Base-by-base conservation (phyloP, 345 rosid genomes). In the Hevea brasiliensis region DNA sequence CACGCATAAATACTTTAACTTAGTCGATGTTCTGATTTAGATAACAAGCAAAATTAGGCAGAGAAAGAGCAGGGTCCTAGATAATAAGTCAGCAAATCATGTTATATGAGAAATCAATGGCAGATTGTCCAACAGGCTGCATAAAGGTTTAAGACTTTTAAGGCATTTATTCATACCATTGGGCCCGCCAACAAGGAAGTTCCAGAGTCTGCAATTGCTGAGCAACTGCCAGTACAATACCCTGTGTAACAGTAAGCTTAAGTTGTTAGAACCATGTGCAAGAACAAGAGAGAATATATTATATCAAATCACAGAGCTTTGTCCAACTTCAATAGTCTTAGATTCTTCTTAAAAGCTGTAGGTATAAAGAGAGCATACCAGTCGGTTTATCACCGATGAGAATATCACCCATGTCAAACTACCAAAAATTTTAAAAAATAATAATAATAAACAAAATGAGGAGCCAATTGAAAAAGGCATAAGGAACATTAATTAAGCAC, bases 361-460 rank as follows among this genome's bases (percentile, higher is more conserved):
- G 26, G 48, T 21, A 70, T 9, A 50, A 23, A 66, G 35, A 75
- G 37, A 32, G 62, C 65, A 26, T 71, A 79, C 82, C 79, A 27
- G 79, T 75, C 12, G 82, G 55, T 67, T 79, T 71, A 17, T 27
- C 73, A 61, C 65, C 73, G 45, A 74, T 71, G 23, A 71, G 73
- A 7, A 79, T 79, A 75, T 79, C 82, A 14, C 82, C 79, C 82
- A 79, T 79, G 57, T 79, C 51, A 62, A 79, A 79, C 82, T 79
- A 65, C 54, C 58, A 37, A 60, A 55, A 42, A 13, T 32, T 32
- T 32, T 2, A 24, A 40, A 48, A 15, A 17, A 48, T 13, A 27
- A 47, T 17, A 20, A 24, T 15, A 27, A 47, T 17, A 20, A 24
- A 15, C 40, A 48, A 68, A 50, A 48, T 41, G 18, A 62, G 26